A percentile compares a stretch with the other conserved stretches of the same genome.
Conservation (phyloP, 176 grass and related monocot species). For the Melocanna baccifera region DNA sequence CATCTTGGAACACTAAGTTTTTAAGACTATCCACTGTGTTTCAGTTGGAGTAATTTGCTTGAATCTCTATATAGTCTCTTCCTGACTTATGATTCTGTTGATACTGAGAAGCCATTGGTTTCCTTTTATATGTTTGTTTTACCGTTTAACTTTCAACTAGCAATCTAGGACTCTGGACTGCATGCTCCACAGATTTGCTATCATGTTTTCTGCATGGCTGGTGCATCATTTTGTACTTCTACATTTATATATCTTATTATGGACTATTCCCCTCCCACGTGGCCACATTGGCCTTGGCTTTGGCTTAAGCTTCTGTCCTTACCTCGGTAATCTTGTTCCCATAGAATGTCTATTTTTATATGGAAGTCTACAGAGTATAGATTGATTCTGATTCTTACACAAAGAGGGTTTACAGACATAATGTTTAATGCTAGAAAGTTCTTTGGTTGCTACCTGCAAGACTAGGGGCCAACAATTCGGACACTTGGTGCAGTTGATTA, state of each 20-base stretch:
- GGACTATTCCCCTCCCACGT: neutral
- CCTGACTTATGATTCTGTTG: neutral
- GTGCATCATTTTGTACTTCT: neutral
- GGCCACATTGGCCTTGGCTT: neutral
- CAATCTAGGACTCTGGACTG: neutral
- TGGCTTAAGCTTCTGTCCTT: too few species aligned
- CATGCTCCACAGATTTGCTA: neutral
- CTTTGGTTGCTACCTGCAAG: constrained; percentile 12
- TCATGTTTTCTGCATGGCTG: neutral
- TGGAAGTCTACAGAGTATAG: neutral
- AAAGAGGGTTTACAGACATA: neutral
- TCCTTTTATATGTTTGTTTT: neutral
- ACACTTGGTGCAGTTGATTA: neutral
- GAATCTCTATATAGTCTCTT: neutral
- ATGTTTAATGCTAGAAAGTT: constrained; percentile 16
- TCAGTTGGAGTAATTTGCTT: neutral
- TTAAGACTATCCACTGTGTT: neutral
- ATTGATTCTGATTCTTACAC: constrained; percentile 13
- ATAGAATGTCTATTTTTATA: neutral
- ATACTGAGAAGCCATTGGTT: constrained; percentile 5
- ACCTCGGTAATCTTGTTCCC: neutral
- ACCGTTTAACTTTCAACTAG: neutral
- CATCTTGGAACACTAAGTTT: neutral
- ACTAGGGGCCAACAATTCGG: neutral
- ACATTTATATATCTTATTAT: neutral